A percentile compares a stretch with the other conserved stretches of the same genome.
These are phyloP conservation scores for Rhododendron kiyosumense DNA, from an alignment of 148 eudicot genomes.

Conservation along the genomic window DNA sequence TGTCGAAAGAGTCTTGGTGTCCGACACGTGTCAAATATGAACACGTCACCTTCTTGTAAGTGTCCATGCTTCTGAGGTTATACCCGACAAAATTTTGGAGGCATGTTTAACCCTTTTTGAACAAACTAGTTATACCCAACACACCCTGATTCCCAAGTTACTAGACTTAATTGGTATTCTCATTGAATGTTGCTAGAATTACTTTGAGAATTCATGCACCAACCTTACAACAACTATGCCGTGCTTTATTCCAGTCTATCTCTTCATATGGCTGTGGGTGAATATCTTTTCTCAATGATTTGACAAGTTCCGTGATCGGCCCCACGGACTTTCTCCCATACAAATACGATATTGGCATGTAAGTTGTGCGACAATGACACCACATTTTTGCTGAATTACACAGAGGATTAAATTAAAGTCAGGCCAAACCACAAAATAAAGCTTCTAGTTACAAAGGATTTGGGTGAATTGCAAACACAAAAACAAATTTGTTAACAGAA, in stretches of 20 bases:
- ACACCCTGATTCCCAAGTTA: too few species aligned
- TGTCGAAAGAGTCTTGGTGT: too few species aligned
- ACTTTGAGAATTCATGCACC: too few species aligned
- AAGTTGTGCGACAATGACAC: constrained; percentile 11
- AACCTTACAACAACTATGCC: constrained; percentile 13
- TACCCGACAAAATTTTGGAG: too few species aligned
- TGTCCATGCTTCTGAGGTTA: too few species aligned
- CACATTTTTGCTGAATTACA: constrained; percentile 18
- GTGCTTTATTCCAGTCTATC: constrained; percentile 14
- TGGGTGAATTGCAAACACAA: background rate
- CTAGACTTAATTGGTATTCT: too few species aligned
- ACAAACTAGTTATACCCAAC: too few species aligned
- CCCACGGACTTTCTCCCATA: constrained; percentile 10
- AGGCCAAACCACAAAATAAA: background rate
- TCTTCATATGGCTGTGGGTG: background rate
- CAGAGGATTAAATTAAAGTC: background rate
- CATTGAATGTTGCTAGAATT: background rate
- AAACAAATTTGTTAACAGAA: too few species aligned
- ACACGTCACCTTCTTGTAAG: too few species aligned
- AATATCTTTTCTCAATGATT: background rate
- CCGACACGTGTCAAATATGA: too few species aligned
- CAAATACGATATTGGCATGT: constrained; percentile 17
- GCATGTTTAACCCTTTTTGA: too few species aligned
- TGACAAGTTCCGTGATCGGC: constrained; percentile 4
- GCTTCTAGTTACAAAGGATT: background rate